Conservation (phyloP, 1,284 basidiomycete genomes). For the Flammula alnicola region DNA sequence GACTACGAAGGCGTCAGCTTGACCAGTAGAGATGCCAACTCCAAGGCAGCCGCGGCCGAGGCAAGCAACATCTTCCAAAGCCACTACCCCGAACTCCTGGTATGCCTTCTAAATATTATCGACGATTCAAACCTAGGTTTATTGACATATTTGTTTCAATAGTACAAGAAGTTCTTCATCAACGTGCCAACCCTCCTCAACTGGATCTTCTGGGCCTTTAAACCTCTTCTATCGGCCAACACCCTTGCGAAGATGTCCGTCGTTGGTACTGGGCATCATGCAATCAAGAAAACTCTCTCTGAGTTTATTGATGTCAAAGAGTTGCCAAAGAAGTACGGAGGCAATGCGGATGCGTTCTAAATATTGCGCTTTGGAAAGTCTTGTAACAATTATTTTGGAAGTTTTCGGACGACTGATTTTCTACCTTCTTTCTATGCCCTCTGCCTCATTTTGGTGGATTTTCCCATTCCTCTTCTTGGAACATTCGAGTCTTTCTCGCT, state of each 20-base stretch:
- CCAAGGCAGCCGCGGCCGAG: constrained; percentile 74
- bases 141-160: not conserved
- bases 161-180: constrained; percentile 79
- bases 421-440: not conserved
- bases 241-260: constrained; percentile 80
- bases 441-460: not conserved
- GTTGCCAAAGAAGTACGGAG: constrained; percentile 73
- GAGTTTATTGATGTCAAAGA: constrained; percentile 57
- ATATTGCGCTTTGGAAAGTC: not conserved
- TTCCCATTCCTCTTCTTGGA: not conserved
- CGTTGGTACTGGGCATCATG: constrained; percentile 63
- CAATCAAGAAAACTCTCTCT: constrained; percentile 61
- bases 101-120: constrained; percentile 36
- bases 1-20: constrained; percentile 78
- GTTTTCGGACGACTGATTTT: not conserved
- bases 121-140: not conserved
- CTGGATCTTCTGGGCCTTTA: constrained; percentile 87
- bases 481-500: not conserved
- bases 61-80: constrained; percentile 71
- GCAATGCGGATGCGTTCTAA: constrained; percentile 51
- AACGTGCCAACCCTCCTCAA: constrained; percentile 75
- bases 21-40: constrained; percentile 69
- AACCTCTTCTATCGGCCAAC: constrained; percentile 66
- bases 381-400: not conserved
- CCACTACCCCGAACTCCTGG: constrained; percentile 80